These are phyloP conservation scores for Cornus controversa DNA, from an alignment of 148 eudicot genomes.

Conservation along the genomic window DNA sequence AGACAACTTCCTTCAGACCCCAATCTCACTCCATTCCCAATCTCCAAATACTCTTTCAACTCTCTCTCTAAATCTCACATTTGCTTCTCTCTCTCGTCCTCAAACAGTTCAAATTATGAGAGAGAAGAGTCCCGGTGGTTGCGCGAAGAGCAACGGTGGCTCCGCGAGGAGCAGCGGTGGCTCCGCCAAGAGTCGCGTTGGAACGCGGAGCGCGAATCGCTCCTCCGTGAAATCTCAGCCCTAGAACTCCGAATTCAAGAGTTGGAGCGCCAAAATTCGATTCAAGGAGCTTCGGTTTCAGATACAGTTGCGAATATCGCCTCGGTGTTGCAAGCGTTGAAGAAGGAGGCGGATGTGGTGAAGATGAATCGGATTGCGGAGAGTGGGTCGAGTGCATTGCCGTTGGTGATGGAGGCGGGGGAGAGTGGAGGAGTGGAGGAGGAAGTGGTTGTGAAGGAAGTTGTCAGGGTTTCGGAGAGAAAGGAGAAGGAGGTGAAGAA, in stretches of 20 bases:
- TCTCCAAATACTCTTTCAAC: background rate
- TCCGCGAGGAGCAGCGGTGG: conserved; percentile 95
- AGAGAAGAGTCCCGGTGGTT: conserved; percentile 78
- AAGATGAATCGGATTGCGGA: conserved; percentile 32
- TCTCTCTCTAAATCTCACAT: conserved; percentile 20
- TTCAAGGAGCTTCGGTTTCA: conserved; percentile 28
- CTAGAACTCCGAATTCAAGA: conserved; percentile 53
- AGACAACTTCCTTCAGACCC: background rate
- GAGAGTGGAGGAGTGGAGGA: conserved; percentile 19
- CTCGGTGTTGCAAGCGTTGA: conserved; percentile 45
- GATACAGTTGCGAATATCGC: conserved; percentile 38
- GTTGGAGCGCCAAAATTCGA: conserved; percentile 23
- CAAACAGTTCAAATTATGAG: conserved; percentile 21
- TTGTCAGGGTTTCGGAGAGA: conserved; percentile 15
- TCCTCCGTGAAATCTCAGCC: conserved; percentile 45
- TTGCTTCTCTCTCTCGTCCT: conserved; percentile 25
- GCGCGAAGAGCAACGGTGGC: conserved; percentile 90
- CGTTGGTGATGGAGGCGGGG: conserved; percentile 26
- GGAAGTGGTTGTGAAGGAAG: conserved; percentile 34
- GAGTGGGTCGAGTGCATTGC: conserved; percentile 33
- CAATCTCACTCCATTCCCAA: conserved; percentile 10
- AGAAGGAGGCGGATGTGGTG: conserved; percentile 30
- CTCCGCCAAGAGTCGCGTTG: conserved; percentile 77
- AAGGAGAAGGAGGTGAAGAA: conserved; percentile 19
- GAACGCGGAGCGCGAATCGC: conserved; percentile 61